phyloP scores from a whole-genome alignment of 2,329 filamentous ascomycete species.

The Aspergillus vadensis region DNA sequence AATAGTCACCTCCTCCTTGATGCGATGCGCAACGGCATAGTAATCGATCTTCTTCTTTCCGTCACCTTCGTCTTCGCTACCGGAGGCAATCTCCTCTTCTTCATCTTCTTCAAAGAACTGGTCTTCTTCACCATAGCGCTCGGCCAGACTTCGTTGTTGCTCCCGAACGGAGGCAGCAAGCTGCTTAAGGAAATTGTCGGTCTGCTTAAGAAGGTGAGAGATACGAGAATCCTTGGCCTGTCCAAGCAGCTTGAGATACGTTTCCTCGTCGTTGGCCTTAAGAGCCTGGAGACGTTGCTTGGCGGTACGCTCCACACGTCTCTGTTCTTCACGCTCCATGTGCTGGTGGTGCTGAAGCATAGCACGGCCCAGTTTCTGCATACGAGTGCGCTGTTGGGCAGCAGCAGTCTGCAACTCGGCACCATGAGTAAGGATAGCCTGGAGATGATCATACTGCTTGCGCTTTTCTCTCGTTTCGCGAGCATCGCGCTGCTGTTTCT shows the following conservation, averaged over 20 bases:
- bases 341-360: conserved; percentile 91
- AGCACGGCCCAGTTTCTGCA: conserved; percentile 82
- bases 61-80: conserved; percentile 63
- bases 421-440: conserved; percentile 80
- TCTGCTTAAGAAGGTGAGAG: conserved; percentile 93
- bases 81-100: conserved; percentile 68
- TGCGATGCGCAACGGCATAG: conserved; percentile 94
- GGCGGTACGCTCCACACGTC: conserved; percentile 92
- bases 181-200: conserved; percentile 94
- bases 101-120: conserved; percentile 61
- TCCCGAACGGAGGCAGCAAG: conserved; percentile 91
- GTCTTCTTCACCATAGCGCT: conserved; percentile 72
- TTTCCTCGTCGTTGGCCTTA: conserved; percentile 99
- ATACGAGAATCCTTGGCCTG: conserved; percentile 99
- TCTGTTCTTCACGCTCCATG: conserved; percentile 99
- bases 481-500: conserved; percentile 97
- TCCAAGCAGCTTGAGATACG: conserved; percentile 94
- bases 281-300: conserved; percentile 99
- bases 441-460: conserved; percentile 90
- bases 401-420: conserved; percentile 73
- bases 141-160: conserved; percentile 81
- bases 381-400: conserved; percentile 68
- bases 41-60: conserved; percentile 85
- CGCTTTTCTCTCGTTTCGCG: conserved; percentile 96
- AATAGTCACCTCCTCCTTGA: conserved; percentile 85